Evolutionary conservation across 129 eudicot genomes (phyloP), one percentile per base, ranked within the genome.

Genomic region (Artemisia annua): DNA sequence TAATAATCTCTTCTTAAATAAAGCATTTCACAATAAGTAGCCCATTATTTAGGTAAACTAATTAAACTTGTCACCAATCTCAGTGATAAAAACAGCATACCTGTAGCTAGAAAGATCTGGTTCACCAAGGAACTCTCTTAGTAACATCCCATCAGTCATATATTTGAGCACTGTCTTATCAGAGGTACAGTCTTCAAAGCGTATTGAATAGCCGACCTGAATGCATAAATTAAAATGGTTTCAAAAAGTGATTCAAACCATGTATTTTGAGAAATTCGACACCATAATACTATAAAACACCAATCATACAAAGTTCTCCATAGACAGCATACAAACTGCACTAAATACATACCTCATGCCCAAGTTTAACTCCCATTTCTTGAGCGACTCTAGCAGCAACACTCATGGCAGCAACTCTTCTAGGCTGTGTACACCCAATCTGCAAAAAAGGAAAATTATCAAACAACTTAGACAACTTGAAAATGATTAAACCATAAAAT

Each of bases 391-490:
- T 83, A 81, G 97, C 97, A 75, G 97, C 85, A 79, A 92, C 97
- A 75, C 97, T 92, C 97, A 92, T 92, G 30, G 97, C 97, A 76
- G 97, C 97, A 69, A 92, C 97, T 72, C 97, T 78, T 22, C 97
- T 87, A 7, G 97, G 97, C 65, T 92, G 97, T 14, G 97, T 92
- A 59, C 97, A 92, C 30, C 94, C 97, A 56, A 91, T 84, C 97
- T 91, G 86, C 60, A 70, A 22, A 9, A 44, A 39, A 48, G 52
- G 12, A 59, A 82, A 57, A 55, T 15, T 7, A 39, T 39, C 46
- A 39, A 39, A 8, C 46, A 2, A n/a, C n/a, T n/a, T n/a, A n/a
- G n/a, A n/a, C n/a, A n/a, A 8, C 46, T 39, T 39, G 46, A 39
- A 39, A 39, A 7, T 39, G 10, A 39, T 39, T 39, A 39, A 39